Evolutionary conservation across 305 asterid species (phyloP).

Genomic region (Plantago lanceolata): DNA sequence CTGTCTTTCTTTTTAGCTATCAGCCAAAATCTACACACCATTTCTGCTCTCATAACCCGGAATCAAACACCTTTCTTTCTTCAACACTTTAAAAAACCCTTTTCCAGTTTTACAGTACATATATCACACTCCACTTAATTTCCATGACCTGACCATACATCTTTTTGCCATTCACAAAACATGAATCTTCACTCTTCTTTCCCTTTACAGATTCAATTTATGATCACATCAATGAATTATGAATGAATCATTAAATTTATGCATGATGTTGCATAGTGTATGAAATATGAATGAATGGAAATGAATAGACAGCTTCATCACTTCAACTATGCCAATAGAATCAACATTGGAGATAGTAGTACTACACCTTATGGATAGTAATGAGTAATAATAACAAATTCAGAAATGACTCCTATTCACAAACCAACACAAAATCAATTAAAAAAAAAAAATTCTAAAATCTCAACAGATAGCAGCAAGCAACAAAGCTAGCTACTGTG

Average conservation of each 20-base stretch:
- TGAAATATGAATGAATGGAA: background rate
- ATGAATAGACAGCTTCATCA: background rate
- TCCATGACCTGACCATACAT: conserved; percentile 1
- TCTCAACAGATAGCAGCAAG: conserved; percentile 9
- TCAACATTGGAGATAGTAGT: background rate
- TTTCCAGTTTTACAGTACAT: background rate
- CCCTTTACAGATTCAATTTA: background rate
- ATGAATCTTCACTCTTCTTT: background rate
- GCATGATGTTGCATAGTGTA: background rate
- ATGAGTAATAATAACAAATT: background rate
- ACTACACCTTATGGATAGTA: background rate
- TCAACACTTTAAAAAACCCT: too few relatives aligned
- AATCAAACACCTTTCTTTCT: background rate
- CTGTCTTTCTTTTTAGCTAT: conserved; percentile 5
- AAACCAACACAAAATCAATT: conserved; percentile 7
- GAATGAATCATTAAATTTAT: background rate
- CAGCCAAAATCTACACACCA: conserved; percentile 3
- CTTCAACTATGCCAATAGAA: background rate
- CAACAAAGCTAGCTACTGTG: conserved; percentile 1
- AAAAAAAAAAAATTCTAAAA: conserved; percentile 2
- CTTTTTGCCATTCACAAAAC: conserved; percentile 1
- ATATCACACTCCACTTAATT: conserved; percentile 2
- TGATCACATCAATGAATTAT: background rate
- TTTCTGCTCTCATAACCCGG: background rate
- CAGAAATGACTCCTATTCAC: conserved; percentile 38